Evolutionary conservation across 768 basidiomycete genomes (phyloP).

Genomic region (Rhizopogon sp.): DNA sequence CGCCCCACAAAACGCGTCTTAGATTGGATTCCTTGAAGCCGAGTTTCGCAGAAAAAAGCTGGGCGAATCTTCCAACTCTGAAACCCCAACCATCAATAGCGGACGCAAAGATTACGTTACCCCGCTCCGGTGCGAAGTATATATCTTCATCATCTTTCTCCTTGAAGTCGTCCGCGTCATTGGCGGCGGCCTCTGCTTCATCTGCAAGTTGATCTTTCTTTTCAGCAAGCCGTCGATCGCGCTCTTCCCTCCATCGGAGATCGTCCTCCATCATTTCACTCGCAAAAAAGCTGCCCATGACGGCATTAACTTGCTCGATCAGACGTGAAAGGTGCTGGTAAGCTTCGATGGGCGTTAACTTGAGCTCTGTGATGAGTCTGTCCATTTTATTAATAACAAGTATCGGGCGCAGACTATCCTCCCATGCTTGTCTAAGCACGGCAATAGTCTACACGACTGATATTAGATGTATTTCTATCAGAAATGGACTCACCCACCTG

Average conservation of each 20-base stretch:
- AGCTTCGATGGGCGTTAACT: conserved; percentile 85
- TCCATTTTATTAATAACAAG: conserved; percentile 98
- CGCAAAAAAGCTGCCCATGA: conserved; percentile 96
- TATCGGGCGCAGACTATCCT: conserved; percentile 81
- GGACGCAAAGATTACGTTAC: conserved; percentile 94
- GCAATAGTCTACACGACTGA: conserved; percentile 70
- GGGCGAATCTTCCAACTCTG: conserved; percentile 87
- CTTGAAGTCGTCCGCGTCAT: conserved; percentile 69
- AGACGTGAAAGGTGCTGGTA: conserved; percentile 91
- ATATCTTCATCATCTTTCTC: conserved; percentile 98
- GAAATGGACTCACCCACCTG: conserved; percentile 57
- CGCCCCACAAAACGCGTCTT: conserved; percentile 90
- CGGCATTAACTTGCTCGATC: conserved; percentile 96
- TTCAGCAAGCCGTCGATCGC: conserved; percentile 72
- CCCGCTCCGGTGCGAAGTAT: conserved; percentile 93
- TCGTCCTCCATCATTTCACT: conserved; percentile 97
- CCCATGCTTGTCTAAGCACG: conserved; percentile 92
- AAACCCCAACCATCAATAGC: conserved; percentile 99
- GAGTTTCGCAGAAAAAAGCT: conserved; percentile 85
- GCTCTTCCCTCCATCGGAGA: conserved; percentile 87
- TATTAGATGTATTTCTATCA: not conserved
- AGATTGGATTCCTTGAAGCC: conserved; percentile 87
- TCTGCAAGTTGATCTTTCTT: conserved; percentile 71
- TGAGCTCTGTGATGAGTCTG: conserved; percentile 89
- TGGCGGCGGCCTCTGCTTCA: conserved; percentile 53